Conservation (phyloP, 495 filamentous ascomycete genomes). For the Penicillium paxilli region DNA sequence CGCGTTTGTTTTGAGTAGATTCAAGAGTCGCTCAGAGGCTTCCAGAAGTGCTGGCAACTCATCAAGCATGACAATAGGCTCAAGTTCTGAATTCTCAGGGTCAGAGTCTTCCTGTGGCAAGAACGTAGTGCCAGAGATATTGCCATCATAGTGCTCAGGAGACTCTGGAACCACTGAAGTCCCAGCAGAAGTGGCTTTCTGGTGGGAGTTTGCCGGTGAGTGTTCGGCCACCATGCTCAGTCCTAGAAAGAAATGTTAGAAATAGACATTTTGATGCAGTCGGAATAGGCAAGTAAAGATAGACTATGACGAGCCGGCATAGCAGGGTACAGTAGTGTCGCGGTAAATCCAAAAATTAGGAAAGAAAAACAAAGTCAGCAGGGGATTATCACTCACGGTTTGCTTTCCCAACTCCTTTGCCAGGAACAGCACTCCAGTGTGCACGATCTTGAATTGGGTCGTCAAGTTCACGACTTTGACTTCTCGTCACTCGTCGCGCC, state of each 20-base stretch:
- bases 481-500: slow-evolving; percentile 26
- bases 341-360: too few species aligned
- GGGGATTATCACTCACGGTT: background rate
- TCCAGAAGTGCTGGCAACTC: slow-evolving; percentile 34
- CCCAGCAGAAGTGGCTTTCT: slow-evolving; percentile 3
- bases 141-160: slow-evolving; percentile 40
- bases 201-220: slow-evolving; percentile 5
- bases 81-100: slow-evolving; percentile 26
- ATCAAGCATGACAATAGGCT: slow-evolving; percentile 33
- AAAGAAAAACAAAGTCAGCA: background rate
- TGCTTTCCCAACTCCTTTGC: background rate
- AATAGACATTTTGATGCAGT: background rate
- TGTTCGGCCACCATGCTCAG: slow-evolving; percentile 15
- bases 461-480: slow-evolving; percentile 25
- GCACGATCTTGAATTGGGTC: background rate
- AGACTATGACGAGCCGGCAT: too few species aligned
- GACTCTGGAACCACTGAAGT: slow-evolving; percentile 24
- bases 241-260: slow-evolving; percentile 15
- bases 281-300: too few species aligned
- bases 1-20: slow-evolving; percentile 25
- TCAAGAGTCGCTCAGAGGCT: slow-evolving; percentile 26
- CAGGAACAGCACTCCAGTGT: background rate
- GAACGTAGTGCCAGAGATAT: slow-evolving; percentile 45
- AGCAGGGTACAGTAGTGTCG: too few species aligned
- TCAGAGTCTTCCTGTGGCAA: slow-evolving; percentile 17